A percentile compares a stretch with the other conserved stretches of the same genome.
Evolutionary conservation across 2,329 filamentous ascomycete genomes (phyloP).

Genomic region (Pseudocercospora macadamiae): DNA sequence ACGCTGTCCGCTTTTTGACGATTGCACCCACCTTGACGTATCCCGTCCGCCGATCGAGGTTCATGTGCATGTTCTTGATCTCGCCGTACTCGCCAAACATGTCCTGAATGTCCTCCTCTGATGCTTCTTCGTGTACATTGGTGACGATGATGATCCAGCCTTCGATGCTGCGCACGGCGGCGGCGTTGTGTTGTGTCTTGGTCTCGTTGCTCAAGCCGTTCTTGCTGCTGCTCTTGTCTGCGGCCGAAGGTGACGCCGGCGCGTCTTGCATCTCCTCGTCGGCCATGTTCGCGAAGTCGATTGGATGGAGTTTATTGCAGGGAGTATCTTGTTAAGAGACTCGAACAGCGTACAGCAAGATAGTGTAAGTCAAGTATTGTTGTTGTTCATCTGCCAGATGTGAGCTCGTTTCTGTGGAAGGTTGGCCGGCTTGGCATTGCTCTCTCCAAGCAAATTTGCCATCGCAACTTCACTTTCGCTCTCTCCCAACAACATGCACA

Average conservation of each 20-base stretch:
- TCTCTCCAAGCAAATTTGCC: background rate
- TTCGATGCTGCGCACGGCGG: conserved; percentile 82
- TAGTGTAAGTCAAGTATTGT: no score
- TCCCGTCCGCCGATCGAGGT: conserved; percentile 78
- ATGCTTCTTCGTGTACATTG: conserved; percentile 85
- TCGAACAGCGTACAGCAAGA: no score
- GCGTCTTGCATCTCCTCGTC: conserved; percentile 62
- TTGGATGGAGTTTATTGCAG: no score
- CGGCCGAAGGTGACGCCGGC: conserved; percentile 42
- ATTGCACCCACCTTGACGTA: conserved; percentile 72
- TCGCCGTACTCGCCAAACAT: conserved; percentile 82
- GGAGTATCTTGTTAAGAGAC: no score
- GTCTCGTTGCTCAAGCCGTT: conserved; percentile 56
- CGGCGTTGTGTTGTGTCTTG: conserved; percentile 73
- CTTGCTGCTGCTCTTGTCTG: conserved; percentile 19
- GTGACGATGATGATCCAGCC: conserved; percentile 88
- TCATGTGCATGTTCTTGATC: conserved; percentile 84
- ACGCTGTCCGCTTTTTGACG: background rate
- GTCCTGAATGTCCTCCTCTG: conserved; percentile 80
- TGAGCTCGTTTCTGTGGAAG: background rate
- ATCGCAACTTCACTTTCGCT: conserved; percentile 3
- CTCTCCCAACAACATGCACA: background rate
- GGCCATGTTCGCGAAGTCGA: conserved; percentile 41
- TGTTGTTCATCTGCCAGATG: background rate
- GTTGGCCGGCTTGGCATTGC: conserved; percentile 3